Evolutionary conservation across 495 filamentous ascomycete species (phyloP).

Genomic region (Clohesyomyces aquaticus): DNA sequence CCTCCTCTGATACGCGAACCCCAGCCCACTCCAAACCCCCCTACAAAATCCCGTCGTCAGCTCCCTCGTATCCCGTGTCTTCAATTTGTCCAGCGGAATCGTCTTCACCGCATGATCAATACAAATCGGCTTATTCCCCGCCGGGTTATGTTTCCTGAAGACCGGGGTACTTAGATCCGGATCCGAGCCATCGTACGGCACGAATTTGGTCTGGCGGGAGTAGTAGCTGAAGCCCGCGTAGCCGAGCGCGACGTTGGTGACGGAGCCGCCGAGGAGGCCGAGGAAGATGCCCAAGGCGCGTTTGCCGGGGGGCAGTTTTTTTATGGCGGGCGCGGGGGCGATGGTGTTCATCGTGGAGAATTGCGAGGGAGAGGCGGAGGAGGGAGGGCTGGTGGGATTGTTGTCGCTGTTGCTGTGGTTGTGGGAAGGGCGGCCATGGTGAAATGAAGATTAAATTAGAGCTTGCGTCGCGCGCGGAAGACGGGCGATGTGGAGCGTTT

Average conservation of each 20-base stretch:
- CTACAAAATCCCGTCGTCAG: slow-evolving; percentile 38
- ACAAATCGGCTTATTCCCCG: slow-evolving; percentile 28
- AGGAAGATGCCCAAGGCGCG: slow-evolving; percentile 32
- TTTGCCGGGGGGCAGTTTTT: slow-evolving; percentile 14
- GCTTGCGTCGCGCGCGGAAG: too few relatives aligned
- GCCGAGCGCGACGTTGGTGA: slow-evolving; percentile 22
- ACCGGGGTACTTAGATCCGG: slow-evolving; percentile 30
- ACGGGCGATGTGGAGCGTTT: too few relatives aligned
- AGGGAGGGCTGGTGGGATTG: too few relatives aligned
- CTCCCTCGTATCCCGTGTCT: slow-evolving; percentile 23
- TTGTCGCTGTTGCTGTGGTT: too few relatives aligned
- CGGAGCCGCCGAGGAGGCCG: slow-evolving; percentile 27
- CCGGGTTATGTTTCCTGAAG: slow-evolving; percentile 29
- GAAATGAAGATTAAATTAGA: too few relatives aligned
- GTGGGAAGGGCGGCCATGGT: too few relatives aligned
- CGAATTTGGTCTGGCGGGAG: slow-evolving; percentile 30
- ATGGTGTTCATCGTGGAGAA: slow-evolving; percentile 34
- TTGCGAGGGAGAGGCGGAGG: not conserved
- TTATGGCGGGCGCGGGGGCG: slow-evolving; percentile 26
- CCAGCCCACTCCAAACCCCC: slow-evolving; percentile 38
- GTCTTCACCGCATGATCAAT: slow-evolving; percentile 38
- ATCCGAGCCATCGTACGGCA: slow-evolving; percentile 24
- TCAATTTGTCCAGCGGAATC: slow-evolving; percentile 36
- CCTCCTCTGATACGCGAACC: slow-evolving; percentile 38
- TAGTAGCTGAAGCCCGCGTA: slow-evolving; percentile 34